Evolutionary conservation across 2,329 filamentous ascomycete genomes (phyloP), one percentile per base, ranked within the genome.

Genomic region (Fusarium sp.): DNA sequence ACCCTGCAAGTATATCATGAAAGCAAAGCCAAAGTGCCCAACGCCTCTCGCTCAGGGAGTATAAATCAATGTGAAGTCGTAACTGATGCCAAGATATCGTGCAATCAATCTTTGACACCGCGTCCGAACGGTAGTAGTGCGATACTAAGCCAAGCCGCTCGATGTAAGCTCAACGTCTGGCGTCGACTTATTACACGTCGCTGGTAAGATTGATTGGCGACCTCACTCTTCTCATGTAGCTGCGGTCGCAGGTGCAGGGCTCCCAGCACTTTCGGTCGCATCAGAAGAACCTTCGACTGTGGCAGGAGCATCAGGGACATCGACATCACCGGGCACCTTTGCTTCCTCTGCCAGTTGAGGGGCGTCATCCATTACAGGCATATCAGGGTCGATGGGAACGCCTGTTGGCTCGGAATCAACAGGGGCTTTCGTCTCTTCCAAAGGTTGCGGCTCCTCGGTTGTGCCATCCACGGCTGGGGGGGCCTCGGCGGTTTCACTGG

Each of bases 41-140:
- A 67, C 59, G 66, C 64, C 61, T 65, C 52, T 69, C 59, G 59
- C 59, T 65, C 49, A 46, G 47, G 58, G 23, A 70, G 70, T 72
- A 72, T 72, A 72, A 66, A 69, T 63, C 65, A 65, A 66, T 64
- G 57, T 53, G 49, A 67, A 67, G 53, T 65, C 63, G 56, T 69
- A 53, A 70, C 46, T 53, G 57, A 60, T 69, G 67, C 42, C 39
- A 54, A 57, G 42, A 50, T 48, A 48, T 52, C 49, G 27, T 39
- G 39, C 46, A 46, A 50, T 53, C 53, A 55, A n/a, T 61, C 44
- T 31, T 53, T 39, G 46, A 50, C 35, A 35, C 39, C 49, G 33
- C 47, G 39, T 48, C 31, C 15, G 44, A 31, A 29, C 41, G 52
- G 48, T 27, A 36, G 37, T 52, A 15, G 32, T 17, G 38, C 33